Evolutionary conservation across 768 basidiomycete genomes (phyloP), one percentile per base, ranked within the genome.

Genomic region (Amanita rimosa): DNA sequence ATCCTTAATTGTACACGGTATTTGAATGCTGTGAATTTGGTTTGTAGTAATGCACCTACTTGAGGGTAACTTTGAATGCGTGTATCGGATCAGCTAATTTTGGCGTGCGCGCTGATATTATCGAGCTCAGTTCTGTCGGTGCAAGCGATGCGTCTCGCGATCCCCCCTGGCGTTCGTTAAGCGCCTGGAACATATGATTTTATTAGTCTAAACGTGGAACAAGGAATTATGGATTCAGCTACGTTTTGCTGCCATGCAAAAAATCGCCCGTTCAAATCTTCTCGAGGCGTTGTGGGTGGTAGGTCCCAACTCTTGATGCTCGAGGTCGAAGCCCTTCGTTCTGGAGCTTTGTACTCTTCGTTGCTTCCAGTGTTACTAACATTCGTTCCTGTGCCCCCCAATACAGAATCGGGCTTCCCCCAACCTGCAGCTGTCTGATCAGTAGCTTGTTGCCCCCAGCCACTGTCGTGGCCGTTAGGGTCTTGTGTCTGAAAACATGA

Each of bases 1-100:
- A 57, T 47, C 39, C 67, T 68, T 38, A 39, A 16, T 31, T 26
- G 31, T n/a, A 27, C 31, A 52, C 52, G 61, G 61, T 21, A 17
- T 27, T 26, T 43, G n/a, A 43, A 27, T 46, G 36, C 9, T 37
- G 9, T 6, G 11, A n/a, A 37, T 4, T 24, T n/a, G 6, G 22
- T 11, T 24, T 17, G 26, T 16, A n/a, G 14, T 21, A 38, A 24
- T 16, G 26, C 31, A 44, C 27, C 55, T 19, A 65, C 55, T 43
- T 42, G 17, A 43, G 16, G 7, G 38, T 49, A 6, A 4, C 6
- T 24, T 45, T 54, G 40, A 52, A 44, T 5, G 50, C 31, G 14
- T 51, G 42, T 9, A 49, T 47, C 19, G 57, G 55, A 29, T 49
- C 48, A 14, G 52, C 22, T 21, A 34, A 19, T 10, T 35, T 44